phyloP scores from a whole-genome alignment of 495 filamentous ascomycete genomes.

The Penicillium goetzii region DNA sequence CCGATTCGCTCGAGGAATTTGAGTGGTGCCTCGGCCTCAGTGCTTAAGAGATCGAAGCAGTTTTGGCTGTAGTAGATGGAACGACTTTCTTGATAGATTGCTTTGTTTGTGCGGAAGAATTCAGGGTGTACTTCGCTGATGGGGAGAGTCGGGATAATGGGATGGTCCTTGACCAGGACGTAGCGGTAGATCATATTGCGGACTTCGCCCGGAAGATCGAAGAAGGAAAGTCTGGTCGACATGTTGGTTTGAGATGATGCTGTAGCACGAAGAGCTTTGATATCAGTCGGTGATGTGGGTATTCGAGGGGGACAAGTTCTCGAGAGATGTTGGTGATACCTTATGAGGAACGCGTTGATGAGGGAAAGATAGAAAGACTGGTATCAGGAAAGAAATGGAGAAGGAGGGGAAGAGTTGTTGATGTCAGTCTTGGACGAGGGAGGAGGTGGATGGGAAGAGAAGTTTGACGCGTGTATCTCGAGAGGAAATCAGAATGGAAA shows the following conservation, averaged over 20 bases:
- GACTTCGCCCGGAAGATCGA: background rate
- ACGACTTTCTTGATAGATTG: background rate
- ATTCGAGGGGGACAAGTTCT: background rate
- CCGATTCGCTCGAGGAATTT: background rate
- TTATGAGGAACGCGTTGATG: background rate
- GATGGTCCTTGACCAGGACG: background rate
- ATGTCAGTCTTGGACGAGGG: background rate
- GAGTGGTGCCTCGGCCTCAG: background rate
- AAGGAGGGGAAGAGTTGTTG: background rate
- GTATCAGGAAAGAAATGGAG: background rate
- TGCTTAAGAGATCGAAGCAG: background rate
- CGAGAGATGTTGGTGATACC: background rate
- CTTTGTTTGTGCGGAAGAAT: background rate
- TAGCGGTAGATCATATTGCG: background rate
- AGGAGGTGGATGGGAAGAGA: background rate
- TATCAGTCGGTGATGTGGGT: background rate
- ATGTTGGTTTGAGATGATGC: background rate
- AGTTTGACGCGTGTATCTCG: background rate
- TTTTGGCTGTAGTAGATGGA: background rate
- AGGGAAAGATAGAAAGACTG: background rate
- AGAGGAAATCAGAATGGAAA: background rate
- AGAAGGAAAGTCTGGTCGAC: background rate
- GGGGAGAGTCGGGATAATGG: background rate
- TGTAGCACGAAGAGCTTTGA: background rate
- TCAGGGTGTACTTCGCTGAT: background rate